Percentiles rank a stretch among this genome's conserved stretches.
phyloP scores from a whole-genome alignment of 768 basidiomycete species.

The Boletus vinaceobasis region DNA sequence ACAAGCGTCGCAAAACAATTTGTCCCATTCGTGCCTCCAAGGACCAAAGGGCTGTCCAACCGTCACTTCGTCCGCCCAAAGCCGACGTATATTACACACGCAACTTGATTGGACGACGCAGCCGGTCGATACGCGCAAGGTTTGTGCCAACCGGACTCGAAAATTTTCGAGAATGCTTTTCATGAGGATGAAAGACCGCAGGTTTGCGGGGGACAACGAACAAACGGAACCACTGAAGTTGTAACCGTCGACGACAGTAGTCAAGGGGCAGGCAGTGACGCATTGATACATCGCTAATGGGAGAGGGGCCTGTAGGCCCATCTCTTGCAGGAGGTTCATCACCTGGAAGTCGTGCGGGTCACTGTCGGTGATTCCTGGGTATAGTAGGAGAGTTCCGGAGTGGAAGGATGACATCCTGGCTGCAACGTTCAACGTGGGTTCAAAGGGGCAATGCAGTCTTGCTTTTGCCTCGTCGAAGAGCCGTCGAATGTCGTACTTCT shows the following conservation, averaged over 20 bases:
- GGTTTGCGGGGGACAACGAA: constrained; percentile 2
- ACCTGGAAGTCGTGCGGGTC: constrained; percentile 17
- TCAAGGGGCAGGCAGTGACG: not conserved
- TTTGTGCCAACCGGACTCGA: not conserved
- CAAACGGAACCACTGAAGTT: not conserved
- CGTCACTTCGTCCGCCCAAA: constrained; percentile 7
- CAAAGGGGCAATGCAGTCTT: constrained; percentile 1
- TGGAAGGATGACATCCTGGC: not conserved
- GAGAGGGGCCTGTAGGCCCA: constrained; percentile 4
- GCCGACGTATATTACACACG: not conserved
- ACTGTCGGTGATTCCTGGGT: not conserved
- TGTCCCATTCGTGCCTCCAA: constrained; percentile 17
- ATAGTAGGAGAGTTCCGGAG: not conserved
- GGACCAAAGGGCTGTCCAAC: constrained; percentile 2
- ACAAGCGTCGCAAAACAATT: constrained; percentile 10
- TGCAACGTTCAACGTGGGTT: not conserved
- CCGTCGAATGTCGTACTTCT: constrained; percentile 19
- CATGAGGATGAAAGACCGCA: constrained; percentile 8
- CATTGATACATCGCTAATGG: constrained; percentile 15
- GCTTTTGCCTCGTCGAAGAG: constrained; percentile 11
- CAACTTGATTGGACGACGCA: constrained; percentile 7
- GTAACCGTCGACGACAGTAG: constrained; percentile 9
- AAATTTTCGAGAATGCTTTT: constrained; percentile 4
- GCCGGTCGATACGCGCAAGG: not conserved
- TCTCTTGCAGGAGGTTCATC: constrained; percentile 15